phyloP scores from a whole-genome alignment of 2,329 filamentous ascomycete species.

The Xylariales sp. region DNA sequence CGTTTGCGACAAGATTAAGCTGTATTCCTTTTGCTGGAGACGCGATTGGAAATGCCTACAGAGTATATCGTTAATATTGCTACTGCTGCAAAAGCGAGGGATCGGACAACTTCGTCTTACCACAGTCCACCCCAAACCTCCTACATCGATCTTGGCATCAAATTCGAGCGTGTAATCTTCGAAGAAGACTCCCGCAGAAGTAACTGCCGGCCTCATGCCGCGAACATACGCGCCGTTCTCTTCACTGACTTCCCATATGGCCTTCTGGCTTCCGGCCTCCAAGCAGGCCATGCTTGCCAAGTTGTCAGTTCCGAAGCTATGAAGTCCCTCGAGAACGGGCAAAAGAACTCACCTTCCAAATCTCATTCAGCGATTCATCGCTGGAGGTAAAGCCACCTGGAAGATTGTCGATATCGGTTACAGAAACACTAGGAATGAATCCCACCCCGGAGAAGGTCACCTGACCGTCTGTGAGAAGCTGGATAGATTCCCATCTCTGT shows the following conservation, averaged over 20 bases:
- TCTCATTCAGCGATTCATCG: conserved; percentile 24
- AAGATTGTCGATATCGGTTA: conserved; percentile 15
- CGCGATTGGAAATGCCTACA: conserved; percentile 4
- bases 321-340: no score
- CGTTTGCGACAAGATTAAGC: conserved; percentile 18
- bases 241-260: conserved; percentile 27
- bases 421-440: conserved; percentile 23
- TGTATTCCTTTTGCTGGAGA: conserved; percentile 6
- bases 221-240: conserved; percentile 28
- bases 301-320: no score
- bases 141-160: conserved; percentile 29
- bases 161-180: conserved; percentile 32
- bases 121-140: conserved; percentile 32
- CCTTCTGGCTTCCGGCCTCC: conserved; percentile 27
- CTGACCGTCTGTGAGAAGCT: neutral
- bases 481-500: conserved; percentile 6
- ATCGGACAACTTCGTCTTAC: conserved; percentile 12
- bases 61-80: conserved; percentile 11
- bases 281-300: conserved; percentile 31
- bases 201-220: conserved; percentile 25
- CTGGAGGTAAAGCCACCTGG: conserved; percentile 24
- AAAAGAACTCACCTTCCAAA: conserved; percentile 32
- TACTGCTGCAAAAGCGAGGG: neutral
- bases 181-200: conserved; percentile 15
- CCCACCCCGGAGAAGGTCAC: conserved; percentile 23